Percentiles rank a stretch among this genome's conserved stretches.
Conservation (phyloP, 352 stramenopile genomes). For the Aphanomyces astaci region DNA sequence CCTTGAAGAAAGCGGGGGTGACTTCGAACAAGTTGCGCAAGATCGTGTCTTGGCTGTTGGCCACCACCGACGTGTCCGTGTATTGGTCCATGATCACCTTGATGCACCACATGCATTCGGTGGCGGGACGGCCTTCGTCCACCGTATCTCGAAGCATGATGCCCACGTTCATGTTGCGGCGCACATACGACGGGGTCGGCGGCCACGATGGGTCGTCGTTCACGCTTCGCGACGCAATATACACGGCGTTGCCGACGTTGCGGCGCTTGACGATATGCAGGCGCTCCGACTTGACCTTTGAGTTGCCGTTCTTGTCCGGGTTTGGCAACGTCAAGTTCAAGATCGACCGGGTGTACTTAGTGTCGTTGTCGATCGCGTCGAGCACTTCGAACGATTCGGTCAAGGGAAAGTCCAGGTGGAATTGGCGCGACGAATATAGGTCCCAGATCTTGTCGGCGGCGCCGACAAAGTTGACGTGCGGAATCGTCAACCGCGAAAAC, state of each 20-base stretch:
- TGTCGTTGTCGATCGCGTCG: constrained; percentile 63
- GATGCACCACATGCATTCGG: constrained; percentile 72
- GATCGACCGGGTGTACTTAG: constrained; percentile 75
- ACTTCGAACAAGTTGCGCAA: constrained; percentile 86
- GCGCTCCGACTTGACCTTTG: constrained; percentile 79
- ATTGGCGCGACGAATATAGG: constrained; percentile 50
- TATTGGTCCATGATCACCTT: constrained; percentile 77
- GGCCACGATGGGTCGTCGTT: constrained; percentile 62
- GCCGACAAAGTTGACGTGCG: constrained; percentile 68
- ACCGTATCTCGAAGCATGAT: constrained; percentile 73
- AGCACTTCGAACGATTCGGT: constrained; percentile 61
- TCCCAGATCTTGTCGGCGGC: constrained; percentile 52
- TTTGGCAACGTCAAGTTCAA: constrained; percentile 75
- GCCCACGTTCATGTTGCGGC: constrained; percentile 62
- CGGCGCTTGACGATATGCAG: constrained; percentile 73
- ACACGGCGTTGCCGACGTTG: constrained; percentile 61
- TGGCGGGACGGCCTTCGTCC: constrained; percentile 58
- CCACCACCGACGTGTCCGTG: constrained; percentile 53
- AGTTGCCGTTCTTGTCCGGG: constrained; percentile 48
- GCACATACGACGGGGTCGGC: constrained; percentile 55
- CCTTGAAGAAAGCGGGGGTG: constrained; percentile 77
- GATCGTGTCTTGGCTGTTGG: constrained; percentile 82
- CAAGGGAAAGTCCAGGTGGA: constrained; percentile 81
- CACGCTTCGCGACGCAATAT: constrained; percentile 53
- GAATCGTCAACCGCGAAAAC: constrained; percentile 80